These are phyloP conservation scores for Penicillium paradoxum DNA, from an alignment of 495 filamentous ascomycete species.

Conservation along the genomic window DNA sequence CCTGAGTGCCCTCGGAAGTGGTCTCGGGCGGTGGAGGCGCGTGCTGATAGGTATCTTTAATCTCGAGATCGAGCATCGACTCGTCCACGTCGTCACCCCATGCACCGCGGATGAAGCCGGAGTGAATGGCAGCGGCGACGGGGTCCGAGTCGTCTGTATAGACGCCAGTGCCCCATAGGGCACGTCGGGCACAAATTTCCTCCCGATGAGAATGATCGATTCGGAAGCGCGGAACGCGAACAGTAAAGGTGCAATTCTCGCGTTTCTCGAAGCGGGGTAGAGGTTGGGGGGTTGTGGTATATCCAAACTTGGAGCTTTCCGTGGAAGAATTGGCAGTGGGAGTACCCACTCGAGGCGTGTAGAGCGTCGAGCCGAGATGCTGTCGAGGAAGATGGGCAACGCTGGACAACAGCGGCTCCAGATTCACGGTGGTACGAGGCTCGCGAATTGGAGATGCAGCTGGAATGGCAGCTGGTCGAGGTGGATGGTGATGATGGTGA, in stretches of 20 bases:
- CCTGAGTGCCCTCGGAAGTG: conserved; percentile 7
- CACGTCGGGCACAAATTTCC: conserved; percentile 71
- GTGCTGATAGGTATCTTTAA: conserved; percentile 41
- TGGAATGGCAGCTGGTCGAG: conserved; percentile 30
- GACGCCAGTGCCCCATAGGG: conserved; percentile 87
- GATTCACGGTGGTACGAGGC: conserved; percentile 57
- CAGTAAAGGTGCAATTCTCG: conserved; percentile 84
- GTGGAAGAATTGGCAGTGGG: conserved; percentile 42
- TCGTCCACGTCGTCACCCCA: conserved; percentile 71
- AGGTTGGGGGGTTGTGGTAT: conserved; percentile 64
- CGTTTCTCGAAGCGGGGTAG: conserved; percentile 75
- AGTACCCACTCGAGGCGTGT: conserved; percentile 45
- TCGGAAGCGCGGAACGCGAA: conserved; percentile 78
- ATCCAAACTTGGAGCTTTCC: conserved; percentile 58
- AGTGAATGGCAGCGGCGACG: conserved; percentile 88
- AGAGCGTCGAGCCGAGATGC: conserved; percentile 75
- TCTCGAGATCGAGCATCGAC: conserved; percentile 63
- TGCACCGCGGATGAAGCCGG: conserved; percentile 84
- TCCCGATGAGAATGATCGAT: conserved; percentile 62
- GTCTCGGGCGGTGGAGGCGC: conserved; percentile 27
- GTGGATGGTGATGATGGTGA: conserved; percentile 48
- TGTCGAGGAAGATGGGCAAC: conserved; percentile 64
- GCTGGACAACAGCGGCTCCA: conserved; percentile 61
- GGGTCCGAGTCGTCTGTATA: conserved; percentile 97
- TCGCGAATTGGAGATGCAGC: conserved; percentile 50